Evolutionary conservation across 2,329 filamentous ascomycete species (phyloP), one percentile per base, ranked within the genome.

Genomic region (Colletotrichum lupini): DNA sequence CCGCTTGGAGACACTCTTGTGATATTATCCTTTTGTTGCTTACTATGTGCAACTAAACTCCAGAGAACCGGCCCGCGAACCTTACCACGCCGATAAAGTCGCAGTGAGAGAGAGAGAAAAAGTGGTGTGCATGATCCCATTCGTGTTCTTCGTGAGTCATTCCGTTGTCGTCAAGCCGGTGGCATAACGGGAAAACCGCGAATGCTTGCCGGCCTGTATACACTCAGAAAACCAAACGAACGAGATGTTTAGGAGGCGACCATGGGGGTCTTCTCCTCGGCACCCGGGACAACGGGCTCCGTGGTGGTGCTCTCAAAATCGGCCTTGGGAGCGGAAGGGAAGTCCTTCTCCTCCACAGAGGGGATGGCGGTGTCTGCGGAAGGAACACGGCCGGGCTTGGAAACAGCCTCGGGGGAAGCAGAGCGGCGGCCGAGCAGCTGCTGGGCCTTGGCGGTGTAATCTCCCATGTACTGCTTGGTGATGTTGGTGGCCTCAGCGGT

Each of bases 371-470:
- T 63, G 67, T 75, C 53, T 62, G 74, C 68, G 61, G 75, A 68
- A 74, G 72, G 68, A 74, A 76, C 16, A 28, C 64, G 57, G 42
- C 77, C 82, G 37, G 83, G 76, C 77, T 84, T 84, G 66, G 85
- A 77, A 62, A 81, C 79, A 75, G 81, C 77, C 77, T 85, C 83
- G 67, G 85, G 82, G 52, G 86, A 84, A 68, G 83, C 79, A 22
- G 83, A 82, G 74, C 83, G 84, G 77, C 87, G 87, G 72, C 87
- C 86, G 76, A 93, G 86, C 80, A 92, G 85, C 77, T 89, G 85
- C 83, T 92, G 91, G 68, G 92, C 91, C 87, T 93, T 93, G 80
- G 87, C 85, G 32, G 90, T 90, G 82, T 93, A 92, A 79, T 93
- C 91, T 53, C 89, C 90, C 78, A 92, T 87, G 78, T 92, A 92